Conservation (phyloP, 2,329 filamentous ascomycete species). For the Pseudogymnoascus destructans region DNA sequence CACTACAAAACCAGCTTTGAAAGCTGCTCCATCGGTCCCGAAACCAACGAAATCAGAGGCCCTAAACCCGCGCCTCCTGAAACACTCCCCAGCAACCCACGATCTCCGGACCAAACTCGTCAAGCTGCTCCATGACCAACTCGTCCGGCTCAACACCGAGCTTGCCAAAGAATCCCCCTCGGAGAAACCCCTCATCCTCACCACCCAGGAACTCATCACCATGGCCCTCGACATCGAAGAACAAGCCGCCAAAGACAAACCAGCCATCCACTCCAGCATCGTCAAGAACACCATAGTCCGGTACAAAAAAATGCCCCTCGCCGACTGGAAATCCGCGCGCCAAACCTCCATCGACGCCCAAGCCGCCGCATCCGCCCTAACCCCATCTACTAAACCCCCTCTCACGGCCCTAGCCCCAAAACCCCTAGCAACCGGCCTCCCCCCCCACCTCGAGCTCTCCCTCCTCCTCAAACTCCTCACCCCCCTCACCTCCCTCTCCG, state of each 20-base stretch:
- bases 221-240: conserved; percentile 69
- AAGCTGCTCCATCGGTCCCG: not conserved
- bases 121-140: conserved; percentile 50
- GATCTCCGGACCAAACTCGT: conserved; percentile 44
- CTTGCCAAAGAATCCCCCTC: conserved; percentile 38
- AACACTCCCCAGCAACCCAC: conserved; percentile 42
- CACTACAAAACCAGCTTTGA: not conserved
- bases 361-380: conserved; percentile 24
- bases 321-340: conserved; percentile 58
- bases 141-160: conserved; percentile 52
- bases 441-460: conserved; percentile 50
- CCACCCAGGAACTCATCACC: conserved; percentile 53
- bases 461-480: conserved; percentile 52
- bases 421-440: conserved; percentile 57
- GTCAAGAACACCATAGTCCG: conserved; percentile 69
- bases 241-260: conserved; percentile 51
- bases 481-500: conserved; percentile 47
- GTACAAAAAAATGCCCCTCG: conserved; percentile 60
- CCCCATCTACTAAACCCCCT: conserved; percentile 21
- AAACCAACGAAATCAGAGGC: conserved; percentile 33
- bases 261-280: conserved; percentile 65
- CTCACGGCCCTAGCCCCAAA: conserved; percentile 28
- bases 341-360: conserved; percentile 30
- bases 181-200: conserved; percentile 43
- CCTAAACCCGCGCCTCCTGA: conserved; percentile 54